These are phyloP conservation scores for Amborella trichopoda DNA, from an alignment of 164 flowering plant genomes.

Conservation along the genomic window DNA sequence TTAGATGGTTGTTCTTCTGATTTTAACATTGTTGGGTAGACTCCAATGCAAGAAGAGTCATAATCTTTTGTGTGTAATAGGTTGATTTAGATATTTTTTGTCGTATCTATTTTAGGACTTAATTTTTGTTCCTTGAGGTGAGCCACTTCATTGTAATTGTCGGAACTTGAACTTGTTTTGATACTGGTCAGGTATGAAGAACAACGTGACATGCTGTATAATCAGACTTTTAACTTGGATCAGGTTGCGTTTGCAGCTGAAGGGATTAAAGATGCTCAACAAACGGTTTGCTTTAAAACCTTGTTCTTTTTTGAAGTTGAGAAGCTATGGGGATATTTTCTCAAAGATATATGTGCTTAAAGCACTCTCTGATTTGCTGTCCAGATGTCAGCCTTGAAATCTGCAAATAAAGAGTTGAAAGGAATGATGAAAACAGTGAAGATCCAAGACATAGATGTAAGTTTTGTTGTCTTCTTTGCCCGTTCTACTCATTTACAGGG, in stretches of 20 bases:
- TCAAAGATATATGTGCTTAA: background rate
- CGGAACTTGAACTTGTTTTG: no score
- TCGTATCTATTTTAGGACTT: no score
- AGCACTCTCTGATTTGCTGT: background rate
- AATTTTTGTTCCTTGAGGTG: no score
- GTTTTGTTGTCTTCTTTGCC: background rate
- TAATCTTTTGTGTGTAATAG: no score
- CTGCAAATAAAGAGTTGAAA: conserved; percentile 77
- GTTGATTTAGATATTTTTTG: no score
- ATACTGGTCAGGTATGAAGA: conserved; percentile 82
- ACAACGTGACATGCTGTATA: conserved; percentile 96
- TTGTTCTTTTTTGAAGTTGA: no score
- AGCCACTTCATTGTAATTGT: no score
- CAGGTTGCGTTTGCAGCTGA: conserved; percentile 96
- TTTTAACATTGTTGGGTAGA: no score
- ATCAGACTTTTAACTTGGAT: conserved; percentile 95
- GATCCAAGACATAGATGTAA: conserved; percentile 82
- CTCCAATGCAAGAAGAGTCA: no score
- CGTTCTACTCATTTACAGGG: no score
- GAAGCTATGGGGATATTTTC: no score
- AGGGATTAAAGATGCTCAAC: conserved; percentile 95
- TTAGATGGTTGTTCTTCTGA: no score
- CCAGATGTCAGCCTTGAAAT: conserved; percentile 80
- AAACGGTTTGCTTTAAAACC: conserved; percentile 54
- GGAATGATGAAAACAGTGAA: conserved; percentile 90